Base-by-base conservation (phyloP, 176 grass and related monocot genomes). In the Oryza rufipogon region DNA sequence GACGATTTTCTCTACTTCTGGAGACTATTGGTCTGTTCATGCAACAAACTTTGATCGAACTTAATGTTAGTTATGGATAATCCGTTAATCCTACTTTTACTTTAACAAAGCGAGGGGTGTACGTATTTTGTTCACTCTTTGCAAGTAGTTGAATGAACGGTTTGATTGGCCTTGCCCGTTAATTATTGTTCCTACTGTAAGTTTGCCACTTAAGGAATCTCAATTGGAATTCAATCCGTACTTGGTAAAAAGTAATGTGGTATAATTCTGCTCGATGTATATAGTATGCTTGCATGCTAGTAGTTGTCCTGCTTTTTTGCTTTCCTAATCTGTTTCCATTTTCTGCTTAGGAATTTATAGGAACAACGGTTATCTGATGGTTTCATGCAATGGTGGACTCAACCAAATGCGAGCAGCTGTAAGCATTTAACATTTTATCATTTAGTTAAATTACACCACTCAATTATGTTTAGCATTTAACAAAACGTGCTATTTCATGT, bases 331-430 rank as follows among this genome's bases (percentile, higher is more conserved):
- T 34, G 12, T 52, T 34, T 73, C 19, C 17, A 14, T 83, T 77
- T 81, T 56, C 80, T 83, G 25, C 19, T 54, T 83, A 98, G 91
- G 95, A 88, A 81, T 90, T 64, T 92, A 95, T 71, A 84, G 58
- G 45, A 95, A 78, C 71, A 95, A 95, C 81, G 90, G 93, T 42
- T 95, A 90, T 81, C 76, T 95, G 46, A 95, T 92, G 85, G 88
- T 95, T 74, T 95, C 92, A 54, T 91, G 89, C 87, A 94, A 94
- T 83, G 92, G 92, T 68, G 92, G 92, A 56, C 93, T 95, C 78
- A 95, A 95, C 85, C 93, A 95, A 75, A 95, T 95, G 90, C 86
- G 90, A 95, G 68, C 90, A 70, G 90, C 85, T 16, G 93, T 95
- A 88, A 90, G 90, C 52, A 28, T 44, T 44, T 44, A 10, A 44